Percentiles rank a stretch among this genome's conserved stretches.
Evolutionary conservation across 192 early-diverging fungal species (phyloP).

Genomic region (Dissophora ornata): DNA sequence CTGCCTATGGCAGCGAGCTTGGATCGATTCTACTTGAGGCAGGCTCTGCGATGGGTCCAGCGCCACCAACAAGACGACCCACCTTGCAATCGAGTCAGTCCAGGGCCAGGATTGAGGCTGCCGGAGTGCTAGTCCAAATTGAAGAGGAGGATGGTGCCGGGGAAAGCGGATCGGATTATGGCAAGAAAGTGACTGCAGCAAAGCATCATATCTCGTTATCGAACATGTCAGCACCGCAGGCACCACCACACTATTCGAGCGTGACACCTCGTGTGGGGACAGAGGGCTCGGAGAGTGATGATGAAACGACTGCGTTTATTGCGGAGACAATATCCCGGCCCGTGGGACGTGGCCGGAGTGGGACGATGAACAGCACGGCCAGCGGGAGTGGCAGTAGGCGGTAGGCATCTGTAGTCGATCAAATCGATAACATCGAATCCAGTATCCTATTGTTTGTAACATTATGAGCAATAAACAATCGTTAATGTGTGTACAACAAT

Average conservation of each 20-base stretch:
- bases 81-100: conserved; percentile 40
- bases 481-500: too few species aligned
- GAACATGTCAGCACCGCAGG: conserved; percentile 29
- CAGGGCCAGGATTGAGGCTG: conserved; percentile 31
- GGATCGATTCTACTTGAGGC: conserved; percentile 73
- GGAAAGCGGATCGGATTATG: neutral
- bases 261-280: neutral
- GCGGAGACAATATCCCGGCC: conserved; percentile 36
- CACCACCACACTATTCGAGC: conserved; percentile 41
- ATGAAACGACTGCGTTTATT: conserved; percentile 35
- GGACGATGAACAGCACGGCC: conserved; percentile 19
- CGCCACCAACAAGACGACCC: conserved; percentile 18
- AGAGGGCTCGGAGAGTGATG: conserved; percentile 21
- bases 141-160: conserved; percentile 16
- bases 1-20: conserved; percentile 80
- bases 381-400: conserved; percentile 23
- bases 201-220: conserved; percentile 26
- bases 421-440: too few species aligned
- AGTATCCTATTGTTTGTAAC: too few species aligned
- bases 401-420: neutral
- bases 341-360: conserved; percentile 29
- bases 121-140: conserved; percentile 40
- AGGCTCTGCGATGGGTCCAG: conserved; percentile 6
- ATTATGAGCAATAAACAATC: too few species aligned
- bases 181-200: neutral